Conservation (phyloP, 2,329 filamentous ascomycete species). For the Colletotrichum eleusines region DNA sequence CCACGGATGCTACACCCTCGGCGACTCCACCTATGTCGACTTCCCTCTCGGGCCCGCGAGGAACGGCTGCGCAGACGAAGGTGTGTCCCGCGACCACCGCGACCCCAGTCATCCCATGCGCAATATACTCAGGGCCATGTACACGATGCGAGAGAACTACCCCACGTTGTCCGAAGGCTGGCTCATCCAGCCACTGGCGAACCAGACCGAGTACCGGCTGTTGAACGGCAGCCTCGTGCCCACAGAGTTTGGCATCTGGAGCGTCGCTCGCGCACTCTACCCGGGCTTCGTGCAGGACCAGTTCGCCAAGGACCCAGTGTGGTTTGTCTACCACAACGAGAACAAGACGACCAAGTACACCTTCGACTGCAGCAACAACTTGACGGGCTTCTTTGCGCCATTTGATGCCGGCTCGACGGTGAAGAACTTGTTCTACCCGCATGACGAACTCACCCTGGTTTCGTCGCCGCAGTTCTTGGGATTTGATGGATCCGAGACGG, state of each 20-base stretch:
- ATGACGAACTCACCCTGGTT: not conserved
- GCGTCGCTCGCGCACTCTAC: slow-evolving; percentile 61
- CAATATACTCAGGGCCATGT: slow-evolving; percentile 64
- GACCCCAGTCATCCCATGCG: slow-evolving; percentile 71
- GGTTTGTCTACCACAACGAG: slow-evolving; percentile 64
- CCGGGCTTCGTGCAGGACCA: slow-evolving; percentile 49
- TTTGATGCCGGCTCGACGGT: not conserved
- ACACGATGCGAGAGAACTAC: not conserved
- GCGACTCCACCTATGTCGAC: slow-evolving; percentile 42
- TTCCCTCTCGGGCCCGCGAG: slow-evolving; percentile 44
- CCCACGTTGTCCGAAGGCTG: not conserved
- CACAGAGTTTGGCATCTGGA: slow-evolving; percentile 71
- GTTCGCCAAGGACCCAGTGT: slow-evolving; percentile 61
- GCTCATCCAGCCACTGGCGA: slow-evolving; percentile 48
- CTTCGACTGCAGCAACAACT: slow-evolving; percentile 64
- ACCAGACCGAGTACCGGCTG: slow-evolving; percentile 61
- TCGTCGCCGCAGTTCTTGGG: slow-evolving; percentile 59
- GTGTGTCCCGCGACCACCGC: slow-evolving; percentile 69
- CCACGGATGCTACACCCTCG: slow-evolving; percentile 72
- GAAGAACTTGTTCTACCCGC: not conserved
- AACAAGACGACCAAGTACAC: slow-evolving; percentile 62
- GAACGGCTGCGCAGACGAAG: slow-evolving; percentile 68
- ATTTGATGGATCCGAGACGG: slow-evolving; percentile 66
- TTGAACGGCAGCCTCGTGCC: slow-evolving; percentile 62
- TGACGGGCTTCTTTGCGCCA: slow-evolving; percentile 55